Percentiles rank a stretch among this genome's conserved stretches.
phyloP scores from a whole-genome alignment of 1,139 yeast species.

The Blastobotrys ciferrii region DNA sequence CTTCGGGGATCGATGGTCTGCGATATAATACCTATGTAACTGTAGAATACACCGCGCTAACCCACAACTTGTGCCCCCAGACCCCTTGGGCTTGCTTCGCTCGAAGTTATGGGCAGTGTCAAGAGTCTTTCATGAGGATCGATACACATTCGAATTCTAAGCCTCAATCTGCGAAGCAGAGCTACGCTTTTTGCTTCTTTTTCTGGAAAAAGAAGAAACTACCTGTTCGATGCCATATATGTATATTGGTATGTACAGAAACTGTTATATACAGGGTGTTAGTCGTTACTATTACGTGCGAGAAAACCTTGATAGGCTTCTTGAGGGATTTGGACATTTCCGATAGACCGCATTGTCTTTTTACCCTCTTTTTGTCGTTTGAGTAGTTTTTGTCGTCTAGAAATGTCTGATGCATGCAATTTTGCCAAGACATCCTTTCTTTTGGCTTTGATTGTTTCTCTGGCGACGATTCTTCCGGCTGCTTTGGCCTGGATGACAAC shows the following conservation, averaged over 20 bases:
- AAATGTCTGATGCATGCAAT: constrained; percentile 89
- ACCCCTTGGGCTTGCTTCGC: no score
- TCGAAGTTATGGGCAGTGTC: no score
- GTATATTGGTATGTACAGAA: background rate
- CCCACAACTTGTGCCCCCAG: no score
- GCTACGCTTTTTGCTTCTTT: no score
- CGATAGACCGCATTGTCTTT: constrained; percentile 75
- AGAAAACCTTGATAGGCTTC: constrained; percentile 61
- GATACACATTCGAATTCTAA: no score
- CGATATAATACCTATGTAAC: no score
- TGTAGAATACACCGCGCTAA: no score
- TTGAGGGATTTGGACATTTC: constrained; percentile 72
- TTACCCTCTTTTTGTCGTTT: constrained; percentile 94
- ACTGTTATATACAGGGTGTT: background rate
- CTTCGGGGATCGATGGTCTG: no score
- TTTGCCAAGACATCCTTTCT: constrained; percentile 90
- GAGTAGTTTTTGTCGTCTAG: constrained; percentile 83
- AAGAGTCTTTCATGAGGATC: no score
- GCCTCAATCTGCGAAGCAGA: no score
- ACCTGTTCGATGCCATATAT: no score
- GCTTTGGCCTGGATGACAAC: constrained; percentile 91
- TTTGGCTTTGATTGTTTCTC: constrained; percentile 91
- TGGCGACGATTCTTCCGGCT: constrained; percentile 70
- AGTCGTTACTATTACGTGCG: constrained; percentile 25
- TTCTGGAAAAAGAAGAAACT: no score